Conservation (phyloP, 306 rosid genomes). For the Vigna hirtella region DNA sequence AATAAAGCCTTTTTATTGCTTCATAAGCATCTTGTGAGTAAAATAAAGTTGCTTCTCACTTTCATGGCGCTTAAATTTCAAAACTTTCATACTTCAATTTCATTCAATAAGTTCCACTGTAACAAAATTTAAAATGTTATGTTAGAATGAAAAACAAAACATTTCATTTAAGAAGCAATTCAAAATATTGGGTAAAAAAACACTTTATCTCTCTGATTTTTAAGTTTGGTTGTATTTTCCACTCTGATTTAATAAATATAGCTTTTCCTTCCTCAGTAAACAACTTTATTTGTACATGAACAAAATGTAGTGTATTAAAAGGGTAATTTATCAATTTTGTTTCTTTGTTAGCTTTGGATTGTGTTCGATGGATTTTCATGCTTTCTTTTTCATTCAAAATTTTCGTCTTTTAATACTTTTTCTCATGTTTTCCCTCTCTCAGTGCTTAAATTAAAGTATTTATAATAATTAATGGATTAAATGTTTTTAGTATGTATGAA, state of each 20-base stretch:
- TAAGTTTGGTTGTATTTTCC: neutral
- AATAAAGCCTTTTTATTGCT: slow-evolving; percentile 41
- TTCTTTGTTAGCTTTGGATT: neutral
- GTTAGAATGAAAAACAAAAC: too few species aligned
- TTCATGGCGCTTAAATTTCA: slow-evolving; percentile 12
- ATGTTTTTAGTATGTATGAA: too few species aligned
- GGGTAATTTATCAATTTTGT: neutral
- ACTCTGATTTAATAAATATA: neutral
- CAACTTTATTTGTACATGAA: neutral
- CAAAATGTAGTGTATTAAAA: neutral
- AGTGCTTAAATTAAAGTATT: neutral
- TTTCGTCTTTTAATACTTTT: neutral
- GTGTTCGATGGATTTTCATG: neutral
- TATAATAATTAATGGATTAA: too few species aligned
- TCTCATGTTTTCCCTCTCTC: neutral
- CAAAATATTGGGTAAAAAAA: neutral
- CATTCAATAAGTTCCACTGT: neutral
- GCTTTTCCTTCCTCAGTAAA: neutral
- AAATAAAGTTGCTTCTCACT: slow-evolving; percentile 43
- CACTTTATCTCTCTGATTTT: neutral
- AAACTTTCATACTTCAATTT: neutral
- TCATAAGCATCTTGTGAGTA: neutral
- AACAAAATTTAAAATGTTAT: neutral
- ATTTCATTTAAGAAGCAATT: too few species aligned
- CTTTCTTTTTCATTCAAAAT: slow-evolving; percentile 1